Percentiles rank a stretch among this genome's conserved stretches.
Evolutionary conservation across 177 flowering plant genomes (phyloP).

Genomic region (Vitis hybrid): DNA sequence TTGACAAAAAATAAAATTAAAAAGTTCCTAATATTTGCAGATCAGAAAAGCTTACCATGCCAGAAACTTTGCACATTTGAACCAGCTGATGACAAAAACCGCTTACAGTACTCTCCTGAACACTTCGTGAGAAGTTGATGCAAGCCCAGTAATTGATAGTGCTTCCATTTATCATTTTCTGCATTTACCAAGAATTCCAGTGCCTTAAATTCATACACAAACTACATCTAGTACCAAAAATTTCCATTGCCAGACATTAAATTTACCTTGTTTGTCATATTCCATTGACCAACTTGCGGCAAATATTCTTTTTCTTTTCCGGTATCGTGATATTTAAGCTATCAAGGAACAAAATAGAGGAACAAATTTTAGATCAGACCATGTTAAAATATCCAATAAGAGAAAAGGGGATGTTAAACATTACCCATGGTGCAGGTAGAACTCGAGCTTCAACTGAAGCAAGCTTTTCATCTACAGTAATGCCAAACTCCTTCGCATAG

Average conservation of each 20-base stretch:
- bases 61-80: constrained; percentile 61
- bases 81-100: constrained; percentile 60
- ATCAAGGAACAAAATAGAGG: neutral
- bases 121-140: constrained; percentile 63
- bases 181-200: constrained; percentile 1
- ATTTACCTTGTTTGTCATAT: constrained; percentile 64
- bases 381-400: neutral
- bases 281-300: constrained; percentile 73
- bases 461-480: constrained; percentile 43
- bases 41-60: constrained; percentile 51
- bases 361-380: constrained; percentile 2
- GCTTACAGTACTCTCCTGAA: constrained; percentile 54
- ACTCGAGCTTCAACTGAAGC: constrained; percentile 63
- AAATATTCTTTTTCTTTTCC: constrained; percentile 56
- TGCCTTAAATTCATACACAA: neutral
- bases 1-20: too few species aligned
- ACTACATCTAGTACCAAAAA: neutral
- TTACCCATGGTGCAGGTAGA: constrained; percentile 74
- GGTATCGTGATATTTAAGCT: constrained; percentile 62
- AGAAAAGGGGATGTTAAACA: neutral
- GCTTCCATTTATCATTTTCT: constrained; percentile 77
- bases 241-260: neutral
- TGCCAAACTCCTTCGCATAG: constrained; percentile 58
- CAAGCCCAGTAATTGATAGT: constrained; percentile 59
- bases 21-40: neutral